These are phyloP conservation scores for Kokia cookei DNA, from an alignment of 441 rosid genomes.

Conservation along the genomic window DNA sequence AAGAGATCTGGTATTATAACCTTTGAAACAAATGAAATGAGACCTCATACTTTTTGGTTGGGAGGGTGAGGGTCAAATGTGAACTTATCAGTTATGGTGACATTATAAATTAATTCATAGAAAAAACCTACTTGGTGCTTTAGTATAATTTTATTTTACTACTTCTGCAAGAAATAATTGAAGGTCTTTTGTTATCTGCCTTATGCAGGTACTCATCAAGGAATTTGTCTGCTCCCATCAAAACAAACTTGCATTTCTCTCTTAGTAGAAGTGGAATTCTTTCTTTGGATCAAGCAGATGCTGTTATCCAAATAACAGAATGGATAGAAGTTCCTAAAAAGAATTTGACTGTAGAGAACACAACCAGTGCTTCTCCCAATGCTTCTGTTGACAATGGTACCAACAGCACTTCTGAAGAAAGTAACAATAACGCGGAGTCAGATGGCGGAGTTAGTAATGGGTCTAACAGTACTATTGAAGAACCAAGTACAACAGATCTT, in stretches of 20 bases:
- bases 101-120: neutral
- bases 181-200: neutral
- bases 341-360: conserved; percentile 58
- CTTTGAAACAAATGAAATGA: neutral
- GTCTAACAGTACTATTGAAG: conserved; percentile 39
- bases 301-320: conserved; percentile 86
- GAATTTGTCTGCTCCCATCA: conserved; percentile 92
- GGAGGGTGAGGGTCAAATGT: neutral
- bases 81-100: neutral
- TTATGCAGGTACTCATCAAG: conserved; percentile 73
- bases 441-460: conserved; percentile 33
- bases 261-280: conserved; percentile 92
- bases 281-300: conserved; percentile 90
- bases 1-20: neutral
- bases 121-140: neutral
- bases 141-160: neutral
- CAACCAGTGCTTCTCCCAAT: conserved; percentile 46
- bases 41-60: neutral
- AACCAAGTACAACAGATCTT: conserved; percentile 39
- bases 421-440: conserved; percentile 36
- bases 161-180: neutral
- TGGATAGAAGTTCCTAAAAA: conserved; percentile 95
- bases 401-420: conserved; percentile 46
- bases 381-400: conserved; percentile 44
- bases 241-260: conserved; percentile 89